Percentiles rank a stretch among this genome's conserved stretches.
Evolutionary conservation across 139 green algal genomes (phyloP).

Genomic region (Raphidocelis subcapitata): DNA sequence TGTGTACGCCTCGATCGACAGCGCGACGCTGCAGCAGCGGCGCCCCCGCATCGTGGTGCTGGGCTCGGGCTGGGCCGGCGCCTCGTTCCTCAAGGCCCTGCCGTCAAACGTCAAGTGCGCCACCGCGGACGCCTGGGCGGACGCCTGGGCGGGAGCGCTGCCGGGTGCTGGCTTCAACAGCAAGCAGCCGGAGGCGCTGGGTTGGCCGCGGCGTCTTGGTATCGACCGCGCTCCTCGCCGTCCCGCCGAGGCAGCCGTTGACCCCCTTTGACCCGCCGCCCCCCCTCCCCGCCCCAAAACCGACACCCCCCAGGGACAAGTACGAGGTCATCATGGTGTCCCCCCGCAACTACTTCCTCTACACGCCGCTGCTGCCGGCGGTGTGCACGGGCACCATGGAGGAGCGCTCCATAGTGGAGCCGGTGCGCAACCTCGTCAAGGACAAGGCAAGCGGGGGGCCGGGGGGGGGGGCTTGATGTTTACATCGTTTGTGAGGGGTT

Average conservation of each 20-base stretch:
- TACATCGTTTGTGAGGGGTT: no score
- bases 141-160: not conserved
- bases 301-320: conserved; percentile 35
- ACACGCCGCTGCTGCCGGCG: conserved; percentile 93
- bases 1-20: conserved; percentile 24
- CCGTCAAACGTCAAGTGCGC: conserved; percentile 54
- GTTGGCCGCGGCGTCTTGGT: no score
- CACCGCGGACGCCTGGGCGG: not conserved
- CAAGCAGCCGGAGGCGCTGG: no score
- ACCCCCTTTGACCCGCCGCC: no score
- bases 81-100: conserved; percentile 81
- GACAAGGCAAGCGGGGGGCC: conserved; percentile 47
- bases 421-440: conserved; percentile 69
- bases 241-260: no score
- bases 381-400: conserved; percentile 88
- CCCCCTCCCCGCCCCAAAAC: no score
- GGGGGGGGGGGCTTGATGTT: no score
- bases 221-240: no score
- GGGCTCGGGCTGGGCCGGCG: conserved; percentile 86
- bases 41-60: conserved; percentile 77
- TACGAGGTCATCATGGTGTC: conserved; percentile 84
- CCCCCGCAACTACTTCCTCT: conserved; percentile 97
- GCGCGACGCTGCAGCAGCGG: not conserved
- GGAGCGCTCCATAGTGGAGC: conserved; percentile 92
- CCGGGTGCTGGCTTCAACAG: no score